These are phyloP conservation scores for Hortiboletus campestris DNA, from an alignment of 768 basidiomycete genomes.

Conservation along the genomic window DNA sequence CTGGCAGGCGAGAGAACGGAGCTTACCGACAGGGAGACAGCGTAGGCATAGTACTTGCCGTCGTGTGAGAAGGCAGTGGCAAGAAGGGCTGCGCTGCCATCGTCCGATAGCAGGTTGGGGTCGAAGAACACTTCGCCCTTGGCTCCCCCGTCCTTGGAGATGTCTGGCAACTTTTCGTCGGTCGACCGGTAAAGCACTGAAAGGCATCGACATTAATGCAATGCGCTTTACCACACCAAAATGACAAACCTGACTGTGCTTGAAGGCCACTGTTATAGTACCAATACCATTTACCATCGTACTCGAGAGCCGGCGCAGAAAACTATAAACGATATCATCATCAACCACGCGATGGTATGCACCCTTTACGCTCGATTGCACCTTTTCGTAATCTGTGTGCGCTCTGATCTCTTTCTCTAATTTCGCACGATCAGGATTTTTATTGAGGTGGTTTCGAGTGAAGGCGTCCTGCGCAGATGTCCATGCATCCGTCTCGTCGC, in stretches of 20 bases:
- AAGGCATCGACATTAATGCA: not conserved
- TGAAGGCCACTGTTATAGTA: conserved; percentile 76
- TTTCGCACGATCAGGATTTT: conserved; percentile 55
- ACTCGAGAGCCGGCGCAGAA: conserved; percentile 55
- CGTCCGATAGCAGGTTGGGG: conserved; percentile 67
- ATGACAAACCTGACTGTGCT: conserved; percentile 48
- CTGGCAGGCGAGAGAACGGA: not conserved
- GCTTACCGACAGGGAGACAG: conserved; percentile 67
- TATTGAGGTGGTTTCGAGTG: conserved; percentile 59
- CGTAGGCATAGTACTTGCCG: conserved; percentile 76
- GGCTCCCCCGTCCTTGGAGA: conserved; percentile 41
- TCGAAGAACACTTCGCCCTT: conserved; percentile 79
- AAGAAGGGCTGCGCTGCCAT: conserved; percentile 68
- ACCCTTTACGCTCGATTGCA: conserved; percentile 14
- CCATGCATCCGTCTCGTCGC: conserved; percentile 65
- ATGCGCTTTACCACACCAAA: not conserved
- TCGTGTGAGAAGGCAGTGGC: conserved; percentile 58
- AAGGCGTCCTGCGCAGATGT: conserved; percentile 56
- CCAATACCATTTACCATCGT: conserved; percentile 81
- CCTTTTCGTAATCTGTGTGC: conserved; percentile 53
- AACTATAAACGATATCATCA: conserved; percentile 42
- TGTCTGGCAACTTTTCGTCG: conserved; percentile 51
- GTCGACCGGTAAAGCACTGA: conserved; percentile 63
- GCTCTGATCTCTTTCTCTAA: conserved; percentile 58
- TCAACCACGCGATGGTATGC: not conserved